These are phyloP conservation scores for Dryas alaskensis DNA, from an alignment of 306 rosid genomes.

Conservation along the genomic window DNA sequence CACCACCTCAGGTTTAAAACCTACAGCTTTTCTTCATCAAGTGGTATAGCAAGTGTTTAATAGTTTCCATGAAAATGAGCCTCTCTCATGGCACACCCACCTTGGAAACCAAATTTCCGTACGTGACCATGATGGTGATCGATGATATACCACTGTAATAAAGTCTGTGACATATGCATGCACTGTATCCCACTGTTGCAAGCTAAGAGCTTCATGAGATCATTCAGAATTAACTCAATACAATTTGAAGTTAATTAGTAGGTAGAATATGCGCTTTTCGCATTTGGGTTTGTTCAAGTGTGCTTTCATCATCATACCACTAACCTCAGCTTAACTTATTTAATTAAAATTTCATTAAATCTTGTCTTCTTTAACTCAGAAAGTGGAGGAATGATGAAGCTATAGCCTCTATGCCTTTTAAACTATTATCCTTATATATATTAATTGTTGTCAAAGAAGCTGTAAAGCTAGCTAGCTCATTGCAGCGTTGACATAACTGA, in stretches of 20 bases:
- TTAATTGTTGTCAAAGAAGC: neutral
- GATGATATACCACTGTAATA: neutral
- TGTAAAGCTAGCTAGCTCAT: neutral
- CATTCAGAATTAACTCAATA: too few species aligned
- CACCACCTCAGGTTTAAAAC: slow-evolving; percentile 7
- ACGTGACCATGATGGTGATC: slow-evolving; percentile 11
- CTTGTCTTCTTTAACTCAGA: slow-evolving; percentile 16
- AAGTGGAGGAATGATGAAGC: slow-evolving; percentile 48
- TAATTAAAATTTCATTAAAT: neutral
- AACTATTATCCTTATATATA: neutral
- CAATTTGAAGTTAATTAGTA: neutral
- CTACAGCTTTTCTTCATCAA: slow-evolving; percentile 3
- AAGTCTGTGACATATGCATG: slow-evolving; percentile 18
- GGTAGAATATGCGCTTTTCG: too few species aligned
- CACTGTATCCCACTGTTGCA: slow-evolving; percentile 29
- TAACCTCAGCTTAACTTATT: slow-evolving; percentile 17
- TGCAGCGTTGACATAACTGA: neutral
- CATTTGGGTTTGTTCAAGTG: neutral
- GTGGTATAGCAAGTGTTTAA: neutral
- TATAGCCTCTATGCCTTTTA: slow-evolving; percentile 22
- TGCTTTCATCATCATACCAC: slow-evolving; percentile 22
- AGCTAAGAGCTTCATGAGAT: neutral
- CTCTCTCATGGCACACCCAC: neutral
- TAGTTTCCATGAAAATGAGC: slow-evolving; percentile 3
- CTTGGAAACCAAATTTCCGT: slow-evolving; percentile 8